Evolutionary conservation across 2,329 filamentous ascomycete genomes (phyloP), one percentile per base, ranked within the genome.

Genomic region (Thermothelomyces thermophilus): DNA sequence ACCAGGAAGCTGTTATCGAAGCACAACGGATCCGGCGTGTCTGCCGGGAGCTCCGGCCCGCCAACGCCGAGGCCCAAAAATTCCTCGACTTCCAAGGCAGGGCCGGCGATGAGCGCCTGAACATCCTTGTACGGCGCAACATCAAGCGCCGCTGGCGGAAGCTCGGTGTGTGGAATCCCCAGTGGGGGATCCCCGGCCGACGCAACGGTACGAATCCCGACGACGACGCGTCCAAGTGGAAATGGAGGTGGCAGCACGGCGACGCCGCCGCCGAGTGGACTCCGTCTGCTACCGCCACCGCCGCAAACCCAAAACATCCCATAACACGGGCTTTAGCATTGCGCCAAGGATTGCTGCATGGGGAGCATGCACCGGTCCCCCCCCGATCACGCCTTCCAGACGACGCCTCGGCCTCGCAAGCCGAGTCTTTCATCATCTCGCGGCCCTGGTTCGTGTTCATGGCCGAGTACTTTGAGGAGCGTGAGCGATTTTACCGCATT

Each of bases 191-290:
- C 11, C 50, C 46, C n/a, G 22, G 19, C 13, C 26, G 50, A 17
- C 19, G 31, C 13, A 43, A 53, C 10, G n/a, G n/a, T n/a, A 5
- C 19, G 4, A 24, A 28, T 19, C n/a, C 37, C 36, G 22, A 30
- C 6, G 46, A 53, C 41, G 22, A 39, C 3, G 3, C 20, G 5
- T 9, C 7, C 1, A 3, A 6, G 7, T 53, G 50, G 50, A 49
- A 46, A 16, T 53, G 50, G 50, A 39, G n/a, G 14, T 53, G 50
- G 46, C 46, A 53, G 24, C n/a, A n/a, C n/a, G n/a, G n/a, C n/a
- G n/a, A n/a, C n/a, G n/a, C n/a, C n/a, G n/a, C n/a, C n/a, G n/a
- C n/a, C n/a, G n/a, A n/a, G n/a, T n/a, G n/a, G n/a, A n/a, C n/a
- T n/a, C n/a, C n/a, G n/a, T 17, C 14, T 11, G 31, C 3, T 17